phyloP scores from a whole-genome alignment of 164 flowering plant genomes.

The Kalanchoe fedtschenkoi region DNA sequence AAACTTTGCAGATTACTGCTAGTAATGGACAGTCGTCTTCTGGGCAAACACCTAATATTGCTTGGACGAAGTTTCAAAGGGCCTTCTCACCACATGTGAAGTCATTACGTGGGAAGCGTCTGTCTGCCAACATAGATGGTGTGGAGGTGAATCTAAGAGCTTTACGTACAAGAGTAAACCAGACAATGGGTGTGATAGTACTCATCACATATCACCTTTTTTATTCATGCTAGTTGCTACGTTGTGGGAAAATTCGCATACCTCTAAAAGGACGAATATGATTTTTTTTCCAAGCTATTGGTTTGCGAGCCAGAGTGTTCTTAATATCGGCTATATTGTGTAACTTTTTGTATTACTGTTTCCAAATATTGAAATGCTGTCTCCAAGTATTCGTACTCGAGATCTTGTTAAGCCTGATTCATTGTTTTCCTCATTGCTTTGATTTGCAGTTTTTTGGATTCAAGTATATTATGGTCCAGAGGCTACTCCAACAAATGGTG shows the following conservation, averaged over 20 bases:
- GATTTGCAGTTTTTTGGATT: conserved; percentile 87
- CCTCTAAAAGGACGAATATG: background rate
- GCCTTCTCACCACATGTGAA: conserved; percentile 37
- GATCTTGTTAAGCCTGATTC: background rate
- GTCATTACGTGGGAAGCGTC: conserved; percentile 62
- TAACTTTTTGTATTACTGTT: no score
- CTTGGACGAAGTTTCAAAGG: conserved; percentile 75
- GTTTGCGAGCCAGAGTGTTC: background rate
- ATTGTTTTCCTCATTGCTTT: conserved; percentile 5
- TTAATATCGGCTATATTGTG: no score
- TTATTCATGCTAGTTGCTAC: no score
- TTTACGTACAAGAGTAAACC: background rate
- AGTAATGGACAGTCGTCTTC: conserved; percentile 46
- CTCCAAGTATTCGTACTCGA: background rate
- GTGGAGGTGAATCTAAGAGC: conserved; percentile 44
- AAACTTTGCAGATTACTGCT: conserved; percentile 40
- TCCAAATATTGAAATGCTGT: background rate
- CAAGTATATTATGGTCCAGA: conserved; percentile 66
- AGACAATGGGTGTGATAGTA: no score
- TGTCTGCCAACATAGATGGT: conserved; percentile 73
- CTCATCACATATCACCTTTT: no score
- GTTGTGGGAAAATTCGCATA: background rate
- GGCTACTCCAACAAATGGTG: conserved; percentile 74
- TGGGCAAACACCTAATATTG: conserved; percentile 85
- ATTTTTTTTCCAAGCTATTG: no score